Percentiles rank a stretch among this genome's conserved stretches.
phyloP scores from a whole-genome alignment of 371 early-diverging fungal genomes.

The Entomophthora muscae region DNA sequence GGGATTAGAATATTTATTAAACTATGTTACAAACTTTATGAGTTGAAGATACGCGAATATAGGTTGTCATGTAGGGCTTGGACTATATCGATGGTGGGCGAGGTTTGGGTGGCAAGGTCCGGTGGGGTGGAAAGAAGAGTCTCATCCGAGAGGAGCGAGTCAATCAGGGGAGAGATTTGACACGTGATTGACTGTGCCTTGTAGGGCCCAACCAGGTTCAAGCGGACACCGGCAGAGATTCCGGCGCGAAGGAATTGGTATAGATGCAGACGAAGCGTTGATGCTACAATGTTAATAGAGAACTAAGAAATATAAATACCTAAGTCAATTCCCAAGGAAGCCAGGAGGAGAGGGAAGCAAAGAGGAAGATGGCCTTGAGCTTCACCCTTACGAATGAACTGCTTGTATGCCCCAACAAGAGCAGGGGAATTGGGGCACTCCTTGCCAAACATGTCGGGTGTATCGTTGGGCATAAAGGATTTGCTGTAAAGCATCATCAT shows the following conservation, averaged over 20 bases:
- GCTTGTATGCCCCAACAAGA: constrained; percentile 31
- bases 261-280: constrained; percentile 50
- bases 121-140: constrained; percentile 16
- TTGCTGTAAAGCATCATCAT: constrained; percentile 39
- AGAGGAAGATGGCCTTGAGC: constrained; percentile 49
- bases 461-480: constrained; percentile 11
- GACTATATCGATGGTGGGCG: constrained; percentile 63
- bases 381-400: constrained; percentile 26
- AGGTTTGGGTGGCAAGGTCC: constrained; percentile 42
- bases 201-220: constrained; percentile 77
- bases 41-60: constrained; percentile 70
- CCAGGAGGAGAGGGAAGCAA: constrained; percentile 46
- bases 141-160: constrained; percentile 20
- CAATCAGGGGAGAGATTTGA: constrained; percentile 29
- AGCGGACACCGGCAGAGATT: constrained; percentile 74
- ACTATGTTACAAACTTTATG: no score
- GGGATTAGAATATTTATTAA: no score
- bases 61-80: constrained; percentile 79
- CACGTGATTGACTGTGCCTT: constrained; percentile 58
- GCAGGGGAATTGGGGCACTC: no score
- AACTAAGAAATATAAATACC: constrained; percentile 17
- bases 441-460: not conserved
- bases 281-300: constrained; percentile 20
- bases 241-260: constrained; percentile 67
- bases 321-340: constrained; percentile 29